phyloP scores from a whole-genome alignment of 192 early-diverging fungal species.

The Backusella morwellensis region DNA sequence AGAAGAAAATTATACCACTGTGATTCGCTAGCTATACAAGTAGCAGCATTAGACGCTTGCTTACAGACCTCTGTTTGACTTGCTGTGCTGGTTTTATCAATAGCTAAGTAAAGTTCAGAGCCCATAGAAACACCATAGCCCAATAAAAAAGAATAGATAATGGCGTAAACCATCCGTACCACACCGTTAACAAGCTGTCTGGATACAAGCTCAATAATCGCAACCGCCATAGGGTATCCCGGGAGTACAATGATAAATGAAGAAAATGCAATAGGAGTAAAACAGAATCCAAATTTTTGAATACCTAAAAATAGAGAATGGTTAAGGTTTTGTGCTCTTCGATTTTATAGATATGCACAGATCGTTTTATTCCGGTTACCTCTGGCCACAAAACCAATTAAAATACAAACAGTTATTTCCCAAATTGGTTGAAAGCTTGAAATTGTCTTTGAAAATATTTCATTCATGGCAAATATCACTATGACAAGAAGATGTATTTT shows the following conservation, averaged over 20 bases:
- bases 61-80: background rate
- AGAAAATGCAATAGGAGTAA: conserved; percentile 57
- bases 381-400: conserved; percentile 43
- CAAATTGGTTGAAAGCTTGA: conserved; percentile 45
- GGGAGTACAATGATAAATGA: conserved; percentile 67
- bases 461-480: conserved; percentile 44
- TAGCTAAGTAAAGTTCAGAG: conserved; percentile 8
- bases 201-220: conserved; percentile 85
- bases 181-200: conserved; percentile 87
- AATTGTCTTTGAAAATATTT: conserved; percentile 51
- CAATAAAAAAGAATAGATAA: conserved; percentile 75
- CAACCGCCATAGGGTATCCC: conserved; percentile 77
- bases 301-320: conserved; percentile 13
- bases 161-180: conserved; percentile 77
- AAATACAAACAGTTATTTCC: conserved; percentile 44
- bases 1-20: conserved; percentile 45
- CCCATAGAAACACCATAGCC: conserved; percentile 73
- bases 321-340: background rate
- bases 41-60: background rate
- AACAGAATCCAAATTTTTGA: conserved; percentile 54
- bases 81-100: background rate
- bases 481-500: background rate
- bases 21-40: background rate
- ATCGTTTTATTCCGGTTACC: conserved; percentile 1
- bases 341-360: background rate